Evolutionary conservation across 352 stramenopile genomes (phyloP), one percentile per base, ranked within the genome.

Genomic region (Sclerospora graminicola): DNA sequence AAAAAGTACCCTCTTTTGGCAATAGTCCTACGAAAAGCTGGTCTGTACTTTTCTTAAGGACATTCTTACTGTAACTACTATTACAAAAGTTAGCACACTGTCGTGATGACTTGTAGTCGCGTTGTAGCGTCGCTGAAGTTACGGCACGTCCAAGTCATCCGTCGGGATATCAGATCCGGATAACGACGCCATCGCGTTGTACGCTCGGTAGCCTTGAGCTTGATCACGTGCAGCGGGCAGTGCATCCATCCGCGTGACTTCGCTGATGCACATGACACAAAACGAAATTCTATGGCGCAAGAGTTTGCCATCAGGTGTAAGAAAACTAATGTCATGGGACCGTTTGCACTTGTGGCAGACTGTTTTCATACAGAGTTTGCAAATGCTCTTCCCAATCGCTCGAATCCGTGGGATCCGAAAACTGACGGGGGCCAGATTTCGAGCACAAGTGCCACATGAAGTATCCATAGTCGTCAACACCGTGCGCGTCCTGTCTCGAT

Each of bases 251-350:
- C 51, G 45, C 39, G 57, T 58, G 9, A 66, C 54, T 36, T 74
- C 54, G 39, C 47, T 58, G 15, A 74, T 36, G 36, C 65, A 72
- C 27, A 50, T 48, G 9, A 52, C 38, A 37, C 65, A 76, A 29
- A 76, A 70, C 0, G 53, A 47, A 30, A 70, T 54, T 35, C 62
- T 70, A 32, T 47, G 58, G 8, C 43, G 54, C 36, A 64, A 3
- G 4, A 70, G 33, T 27, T 51, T 59, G 23, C 59, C 31, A 9
- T 56, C 34, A 7, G 57, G 61, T 0, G 57, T 51, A 8, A 70
- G 47, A 16, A 70, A 62, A 16, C 45, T 65, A 34, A 71, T 63
- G 4, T 33, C 36, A 43, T 63, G 57, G n/a, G 46, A 44, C 10
- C 53, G 33, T 30, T 62, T 66, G 45, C 62, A 71, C 18, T 44